Base-by-base conservation (phyloP, 2,329 filamentous ascomycete species). In the Alternaria viburni region DNA sequence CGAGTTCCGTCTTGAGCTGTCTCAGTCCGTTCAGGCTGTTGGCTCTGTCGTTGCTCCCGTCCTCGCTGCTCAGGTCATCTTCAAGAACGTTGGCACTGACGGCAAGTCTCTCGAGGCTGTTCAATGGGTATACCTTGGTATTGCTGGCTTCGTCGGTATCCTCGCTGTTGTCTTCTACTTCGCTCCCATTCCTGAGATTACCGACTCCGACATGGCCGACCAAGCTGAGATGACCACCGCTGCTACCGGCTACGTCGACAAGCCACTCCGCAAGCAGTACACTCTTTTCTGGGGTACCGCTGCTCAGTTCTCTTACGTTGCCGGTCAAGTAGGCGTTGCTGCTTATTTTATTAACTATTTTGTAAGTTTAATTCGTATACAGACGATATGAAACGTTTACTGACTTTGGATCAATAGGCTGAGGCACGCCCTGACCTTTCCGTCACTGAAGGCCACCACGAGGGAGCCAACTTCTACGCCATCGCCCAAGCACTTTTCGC, bases 81-180 rank as follows among this genome's bases (percentile, higher is more conserved):
- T 93, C 81, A 86, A 85, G 59, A 82, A 85, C 12, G 85, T 91
- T 9, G 86, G 87, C 51, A 83, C 87, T 57, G 82, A 86, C 10
- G 78, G 80, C 3, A 78, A 83, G 28, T 86, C 86, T 1, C 84
- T 96, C 4, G 83, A 84, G 67, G 89, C 89, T 59, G 91, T 93
- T 2, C 90, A 93, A 78, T 93, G 89, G 88, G 89, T 92, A 0
- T 96, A 96, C 70, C 86, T 96, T n/a, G 90, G 89, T 59, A 90
- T 95, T 64, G 92, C 89, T 4, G 82, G 86, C 73, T 93, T 93
- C 66, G 91, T 93, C 30, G 88, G 88, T 67, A 72, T 88, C 4
- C 84, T 93, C 3, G 91, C 89, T 0, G 77, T 83, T 6, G 81
- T 90, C n/a, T 91, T 93, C 77, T 90, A 88, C 79, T 76, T 92